A percentile compares a stretch with the other conserved stretches of the same genome.
These are phyloP conservation scores for Abortiporus biennis DNA, from an alignment of 1,284 basidiomycete genomes.

Conservation along the genomic window DNA sequence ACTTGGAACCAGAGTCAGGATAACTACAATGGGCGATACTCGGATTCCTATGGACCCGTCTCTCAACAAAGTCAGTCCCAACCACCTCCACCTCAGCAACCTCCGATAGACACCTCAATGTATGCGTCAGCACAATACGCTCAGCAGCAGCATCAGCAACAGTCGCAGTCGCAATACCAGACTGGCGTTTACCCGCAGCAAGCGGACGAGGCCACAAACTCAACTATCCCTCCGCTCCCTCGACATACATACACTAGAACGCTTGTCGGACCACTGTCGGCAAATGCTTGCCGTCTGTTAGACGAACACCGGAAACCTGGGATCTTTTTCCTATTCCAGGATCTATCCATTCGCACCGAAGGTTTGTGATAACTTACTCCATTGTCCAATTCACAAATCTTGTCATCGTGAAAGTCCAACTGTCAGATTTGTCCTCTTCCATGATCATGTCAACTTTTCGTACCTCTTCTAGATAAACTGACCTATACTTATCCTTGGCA, in stretches of 20 bases:
- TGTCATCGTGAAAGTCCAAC: background rate
- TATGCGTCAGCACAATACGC: constrained; percentile 31
- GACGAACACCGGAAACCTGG: constrained; percentile 81
- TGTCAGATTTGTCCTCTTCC: constrained; percentile 3
- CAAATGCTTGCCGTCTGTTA: constrained; percentile 75
- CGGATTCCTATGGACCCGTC: constrained; percentile 26
- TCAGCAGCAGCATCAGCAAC: constrained; percentile 25
- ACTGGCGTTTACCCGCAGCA: constrained; percentile 21
- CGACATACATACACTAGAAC: constrained; percentile 77
- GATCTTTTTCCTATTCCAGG: constrained; percentile 85
- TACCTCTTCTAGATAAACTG: background rate
- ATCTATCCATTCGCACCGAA: constrained; percentile 84
- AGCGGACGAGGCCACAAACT: constrained; percentile 25
- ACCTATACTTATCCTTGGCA: constrained; percentile 17
- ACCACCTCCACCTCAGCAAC: constrained; percentile 8
- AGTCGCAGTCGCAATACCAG: constrained; percentile 22
- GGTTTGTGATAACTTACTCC: constrained; percentile 33
- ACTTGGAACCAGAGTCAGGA: constrained; percentile 9
- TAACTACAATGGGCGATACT: constrained; percentile 19
- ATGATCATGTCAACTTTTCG: constrained; percentile 3
- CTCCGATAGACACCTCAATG: constrained; percentile 26
- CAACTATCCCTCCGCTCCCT: constrained; percentile 38
- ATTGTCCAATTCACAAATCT: background rate
- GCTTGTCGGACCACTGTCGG: constrained; percentile 80
- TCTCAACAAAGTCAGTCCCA: constrained; percentile 3